Percentiles rank a stretch among this genome's conserved stretches.
Evolutionary conservation across 2,329 filamentous ascomycete genomes (phyloP).

Genomic region (Penicillium thymicola): DNA sequence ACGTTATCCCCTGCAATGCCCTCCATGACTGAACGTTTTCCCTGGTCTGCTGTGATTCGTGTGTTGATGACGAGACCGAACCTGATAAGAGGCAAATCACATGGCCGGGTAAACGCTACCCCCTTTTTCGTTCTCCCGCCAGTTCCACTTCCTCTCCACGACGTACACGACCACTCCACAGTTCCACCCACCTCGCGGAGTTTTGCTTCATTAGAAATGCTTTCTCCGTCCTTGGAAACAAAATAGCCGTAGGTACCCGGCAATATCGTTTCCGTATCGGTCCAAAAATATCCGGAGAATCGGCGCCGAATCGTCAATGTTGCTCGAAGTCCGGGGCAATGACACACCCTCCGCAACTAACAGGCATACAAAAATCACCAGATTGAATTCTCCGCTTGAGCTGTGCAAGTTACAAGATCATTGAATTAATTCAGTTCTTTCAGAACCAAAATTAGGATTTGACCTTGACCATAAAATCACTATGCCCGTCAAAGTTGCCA

Average conservation of each 20-base stretch:
- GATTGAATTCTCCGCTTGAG: not conserved
- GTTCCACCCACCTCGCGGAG: not conserved
- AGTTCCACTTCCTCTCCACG: conserved; percentile 2
- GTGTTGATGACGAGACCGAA: not conserved
- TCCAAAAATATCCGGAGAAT: not conserved
- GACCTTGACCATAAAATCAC: not conserved
- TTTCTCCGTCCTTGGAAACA: not conserved
- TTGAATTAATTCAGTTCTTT: not conserved
- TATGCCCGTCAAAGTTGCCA: conserved; percentile 37
- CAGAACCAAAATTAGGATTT: not conserved
- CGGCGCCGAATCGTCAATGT: not conserved
- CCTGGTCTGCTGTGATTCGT: conserved; percentile 3
- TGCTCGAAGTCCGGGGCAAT: not conserved
- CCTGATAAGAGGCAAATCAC: conserved; percentile 1
- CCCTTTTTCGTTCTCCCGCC: conserved; percentile 12
- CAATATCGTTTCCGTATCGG: not conserved
- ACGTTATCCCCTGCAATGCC: conserved; percentile 9
- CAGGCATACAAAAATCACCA: not conserved
- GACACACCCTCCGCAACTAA: not conserved
- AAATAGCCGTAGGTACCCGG: conserved; percentile 1
- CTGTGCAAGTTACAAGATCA: not conserved
- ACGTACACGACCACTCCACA: not conserved
- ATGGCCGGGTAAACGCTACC: conserved; percentile 12
- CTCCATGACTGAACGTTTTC: conserved; percentile 1
- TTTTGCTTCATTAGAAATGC: not conserved